Percentiles rank a stretch among this genome's conserved stretches.
phyloP scores from a whole-genome alignment of 371 early-diverging fungal species.

The Chytridium lagenaria region DNA sequence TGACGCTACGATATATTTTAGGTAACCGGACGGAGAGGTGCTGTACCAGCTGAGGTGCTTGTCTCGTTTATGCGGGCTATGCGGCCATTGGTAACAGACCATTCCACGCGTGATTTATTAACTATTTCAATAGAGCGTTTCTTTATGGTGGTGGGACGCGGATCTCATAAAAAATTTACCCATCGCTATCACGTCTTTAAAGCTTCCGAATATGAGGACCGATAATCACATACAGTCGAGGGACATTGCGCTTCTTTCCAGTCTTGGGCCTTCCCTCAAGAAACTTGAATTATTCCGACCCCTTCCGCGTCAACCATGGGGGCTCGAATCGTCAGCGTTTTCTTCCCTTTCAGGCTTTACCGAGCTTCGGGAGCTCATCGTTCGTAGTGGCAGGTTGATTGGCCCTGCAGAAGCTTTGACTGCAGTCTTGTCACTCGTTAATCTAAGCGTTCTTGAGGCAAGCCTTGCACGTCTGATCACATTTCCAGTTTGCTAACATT shows the following conservation, averaged over 20 bases:
- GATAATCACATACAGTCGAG: slow-evolving; percentile 34
- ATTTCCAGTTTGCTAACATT: neutral
- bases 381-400: slow-evolving; percentile 38
- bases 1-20: neutral
- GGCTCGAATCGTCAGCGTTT: slow-evolving; percentile 38
- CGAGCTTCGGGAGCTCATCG: slow-evolving; percentile 30
- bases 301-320: slow-evolving; percentile 44
- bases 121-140: slow-evolving; percentile 31
- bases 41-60: slow-evolving; percentile 9
- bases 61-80: slow-evolving; percentile 18
- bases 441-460: slow-evolving; percentile 32
- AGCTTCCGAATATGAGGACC: slow-evolving; percentile 40
- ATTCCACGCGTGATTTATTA: neutral
- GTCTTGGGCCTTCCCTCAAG: slow-evolving; percentile 14
- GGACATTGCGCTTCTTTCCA: slow-evolving; percentile 21
- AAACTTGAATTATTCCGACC: slow-evolving; percentile 43
- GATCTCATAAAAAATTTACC: slow-evolving; percentile 37
- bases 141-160: slow-evolving; percentile 43
- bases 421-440: slow-evolving; percentile 15
- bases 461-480: neutral
- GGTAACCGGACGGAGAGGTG: slow-evolving; percentile 28
- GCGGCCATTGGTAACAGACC: slow-evolving; percentile 13
- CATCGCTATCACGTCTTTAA: slow-evolving; percentile 23
- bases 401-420: slow-evolving; percentile 27
- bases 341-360: slow-evolving; percentile 23